Conservation (phyloP, 805 yeast species). For the Lipomyces sp. region DNA sequence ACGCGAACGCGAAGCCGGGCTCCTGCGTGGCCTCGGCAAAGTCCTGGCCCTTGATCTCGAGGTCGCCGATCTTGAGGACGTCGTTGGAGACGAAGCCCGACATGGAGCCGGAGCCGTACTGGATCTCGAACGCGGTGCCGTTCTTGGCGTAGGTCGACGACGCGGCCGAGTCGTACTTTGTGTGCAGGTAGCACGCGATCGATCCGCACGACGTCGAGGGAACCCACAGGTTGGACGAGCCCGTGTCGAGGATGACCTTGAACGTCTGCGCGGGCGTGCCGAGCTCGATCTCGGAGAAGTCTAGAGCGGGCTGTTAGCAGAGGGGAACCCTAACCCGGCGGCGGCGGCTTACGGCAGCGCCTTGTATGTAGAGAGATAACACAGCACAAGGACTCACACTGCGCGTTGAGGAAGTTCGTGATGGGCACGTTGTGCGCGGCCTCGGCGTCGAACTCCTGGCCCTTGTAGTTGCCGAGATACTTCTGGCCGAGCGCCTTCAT, state of each 20-base stretch:
- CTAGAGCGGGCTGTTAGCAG: slow-evolving; percentile 34
- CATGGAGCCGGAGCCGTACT: slow-evolving; percentile 89
- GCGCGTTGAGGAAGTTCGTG: slow-evolving; percentile 92
- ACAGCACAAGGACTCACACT: slow-evolving; percentile 39
- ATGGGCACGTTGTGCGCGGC: slow-evolving; percentile 72
- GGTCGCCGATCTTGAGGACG: slow-evolving; percentile 73
- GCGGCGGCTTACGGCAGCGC: neutral
- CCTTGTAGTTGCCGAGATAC: slow-evolving; percentile 52
- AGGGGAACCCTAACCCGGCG: neutral
- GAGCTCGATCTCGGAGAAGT: slow-evolving; percentile 81
- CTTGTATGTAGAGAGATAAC: neutral
- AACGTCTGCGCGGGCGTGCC: slow-evolving; percentile 94
- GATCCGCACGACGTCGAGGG: slow-evolving; percentile 87
- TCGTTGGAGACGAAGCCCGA: slow-evolving; percentile 93
- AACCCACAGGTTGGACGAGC: slow-evolving; percentile 96
- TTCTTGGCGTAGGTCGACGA: slow-evolving; percentile 84
- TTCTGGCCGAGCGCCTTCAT: slow-evolving; percentile 58
- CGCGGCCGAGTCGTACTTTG: slow-evolving; percentile 79
- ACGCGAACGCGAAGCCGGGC: slow-evolving; percentile 97
- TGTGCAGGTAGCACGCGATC: slow-evolving; percentile 90
- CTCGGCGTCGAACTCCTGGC: slow-evolving; percentile 35
- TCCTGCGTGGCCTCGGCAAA: slow-evolving; percentile 97
- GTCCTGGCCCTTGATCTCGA: slow-evolving; percentile 81
- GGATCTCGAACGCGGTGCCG: slow-evolving; percentile 80
- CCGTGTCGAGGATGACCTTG: slow-evolving; percentile 94